phyloP scores from a whole-genome alignment of 371 early-diverging fungal genomes.

The Modicella reniformis region DNA sequence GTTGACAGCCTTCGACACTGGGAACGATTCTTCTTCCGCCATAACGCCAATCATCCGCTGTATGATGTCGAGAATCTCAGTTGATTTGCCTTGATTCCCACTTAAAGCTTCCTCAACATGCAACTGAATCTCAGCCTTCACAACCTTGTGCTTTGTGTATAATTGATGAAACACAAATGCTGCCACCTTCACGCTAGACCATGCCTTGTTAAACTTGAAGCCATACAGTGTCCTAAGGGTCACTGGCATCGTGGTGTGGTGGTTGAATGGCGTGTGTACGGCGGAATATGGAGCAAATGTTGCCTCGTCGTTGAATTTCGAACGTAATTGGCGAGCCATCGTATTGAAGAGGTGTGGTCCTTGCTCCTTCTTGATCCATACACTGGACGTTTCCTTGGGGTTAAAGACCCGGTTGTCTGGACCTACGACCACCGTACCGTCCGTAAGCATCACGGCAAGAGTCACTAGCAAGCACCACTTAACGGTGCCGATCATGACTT shows the following conservation, averaged over 20 bases:
- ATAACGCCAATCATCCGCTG: no score
- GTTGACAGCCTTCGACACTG: no score
- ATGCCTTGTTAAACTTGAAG: slow-evolving; percentile 12
- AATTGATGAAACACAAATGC: slow-evolving; percentile 25
- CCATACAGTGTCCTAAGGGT: slow-evolving; percentile 16
- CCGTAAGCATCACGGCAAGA: background rate
- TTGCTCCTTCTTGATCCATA: background rate
- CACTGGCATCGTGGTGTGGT: slow-evolving; percentile 27
- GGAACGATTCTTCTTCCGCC: no score
- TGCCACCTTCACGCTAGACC: slow-evolving; percentile 23
- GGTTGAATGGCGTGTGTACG: slow-evolving; percentile 18
- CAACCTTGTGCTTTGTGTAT: slow-evolving; percentile 9
- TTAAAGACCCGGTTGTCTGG: background rate
- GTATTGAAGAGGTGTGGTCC: slow-evolving; percentile 2
- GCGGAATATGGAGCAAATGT: slow-evolving; percentile 18
- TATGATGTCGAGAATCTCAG: no score
- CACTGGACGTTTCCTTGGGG: background rate
- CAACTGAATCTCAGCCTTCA: slow-evolving; percentile 20
- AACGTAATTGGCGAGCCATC: no score
- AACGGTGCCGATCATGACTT: slow-evolving; percentile 13
- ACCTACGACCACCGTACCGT: background rate
- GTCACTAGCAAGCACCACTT: slow-evolving; percentile 3
- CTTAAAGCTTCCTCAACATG: no score
- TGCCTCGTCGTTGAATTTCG: no score
- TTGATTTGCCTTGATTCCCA: no score